Percentiles rank a stretch among this genome's conserved stretches.
Evolutionary conservation across 495 filamentous ascomycete species (phyloP).

Genomic region (Aspergillus wentii): DNA sequence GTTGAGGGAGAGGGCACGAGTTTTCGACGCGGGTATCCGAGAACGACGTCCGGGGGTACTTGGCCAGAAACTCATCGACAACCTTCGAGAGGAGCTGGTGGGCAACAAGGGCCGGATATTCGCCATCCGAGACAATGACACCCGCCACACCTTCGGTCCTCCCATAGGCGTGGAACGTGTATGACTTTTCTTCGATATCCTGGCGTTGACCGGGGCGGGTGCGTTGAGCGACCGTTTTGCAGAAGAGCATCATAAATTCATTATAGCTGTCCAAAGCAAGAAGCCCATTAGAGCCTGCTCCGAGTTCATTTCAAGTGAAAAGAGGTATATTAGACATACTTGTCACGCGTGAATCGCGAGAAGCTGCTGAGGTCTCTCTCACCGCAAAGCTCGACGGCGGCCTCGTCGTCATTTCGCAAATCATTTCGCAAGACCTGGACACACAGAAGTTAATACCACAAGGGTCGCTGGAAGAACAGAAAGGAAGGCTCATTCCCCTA

Average conservation of each 20-base stretch:
- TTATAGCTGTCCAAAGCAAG: constrained; percentile 17
- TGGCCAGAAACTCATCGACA: constrained; percentile 85
- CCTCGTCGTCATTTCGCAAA: constrained; percentile 73
- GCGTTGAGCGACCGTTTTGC: constrained; percentile 67
- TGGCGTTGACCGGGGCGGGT: constrained; percentile 84
- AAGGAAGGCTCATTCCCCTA: constrained; percentile 5
- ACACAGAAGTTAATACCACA: constrained; percentile 9
- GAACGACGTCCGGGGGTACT: constrained; percentile 66
- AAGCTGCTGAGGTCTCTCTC: constrained; percentile 79
- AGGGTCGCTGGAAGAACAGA: constrained; percentile 1
- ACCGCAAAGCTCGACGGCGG: constrained; percentile 72
- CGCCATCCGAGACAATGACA: constrained; percentile 83
- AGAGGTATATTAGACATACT: constrained; percentile 49
- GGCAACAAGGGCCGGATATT: constrained; percentile 88
- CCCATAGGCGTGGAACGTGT: constrained; percentile 79
- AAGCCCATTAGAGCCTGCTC: not conserved
- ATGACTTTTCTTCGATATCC: constrained; percentile 80
- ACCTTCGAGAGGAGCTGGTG: constrained; percentile 91
- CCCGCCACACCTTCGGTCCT: constrained; percentile 83
- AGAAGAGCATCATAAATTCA: constrained; percentile 53
- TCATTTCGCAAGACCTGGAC: constrained; percentile 76
- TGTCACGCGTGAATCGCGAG: constrained; percentile 71
- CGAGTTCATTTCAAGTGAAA: not conserved
- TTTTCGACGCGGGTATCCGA: constrained; percentile 36
- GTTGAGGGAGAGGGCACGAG: constrained; percentile 55